Base-by-base conservation (phyloP, 192 early-diverging fungal genomes). In the Diversispora eburnea region DNA sequence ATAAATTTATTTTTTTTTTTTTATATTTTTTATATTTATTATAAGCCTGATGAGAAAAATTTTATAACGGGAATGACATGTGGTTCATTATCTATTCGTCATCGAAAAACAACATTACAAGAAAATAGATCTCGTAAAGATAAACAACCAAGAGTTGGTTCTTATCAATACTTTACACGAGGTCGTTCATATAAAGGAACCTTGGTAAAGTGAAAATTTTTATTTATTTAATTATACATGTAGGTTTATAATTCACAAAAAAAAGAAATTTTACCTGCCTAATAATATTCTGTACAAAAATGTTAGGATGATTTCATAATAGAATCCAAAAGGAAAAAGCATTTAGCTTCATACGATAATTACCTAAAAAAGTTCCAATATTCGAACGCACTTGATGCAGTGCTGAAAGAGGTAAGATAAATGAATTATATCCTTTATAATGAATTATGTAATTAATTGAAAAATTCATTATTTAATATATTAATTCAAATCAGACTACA, bases 51-150 rank as follows among this genome's bases (percentile, higher is more conserved):
- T 76, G 92, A 95, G 75, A 92, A 93, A 12, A 89, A 91, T 70
- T 80, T 99, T 67, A 94, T 88, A 0, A 94, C 93, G 22, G 97
- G 97, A 72, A 98, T 97, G 94, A 86, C 92, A 54, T 90, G 87
- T 47, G 94, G 97, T 46, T 81, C 94, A 47, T 84, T 99, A 5
- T 91, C 93, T 47, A 87, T 97, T 68, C 92, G 93, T 58, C 89
- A 91, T 67, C 87, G 96, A 59, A 77, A 83, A 66, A 62, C 81
- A 19, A 78, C 64, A 5, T 59, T 73, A 19, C 81, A 88, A 69
- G 67, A 81, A 49, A 67, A 64, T 17, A 15, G 25, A 4, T n/a
- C 47, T 7, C 70, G 9, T 19, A 15, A 72, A 15, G 72, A 78
- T 49, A 65, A 56, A 51, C 64, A 61, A 22, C 41, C 42, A 58